These are phyloP conservation scores for Erysimum cheiranthoides DNA, from an alignment of 345 rosid genomes.

Conservation along the genomic window DNA sequence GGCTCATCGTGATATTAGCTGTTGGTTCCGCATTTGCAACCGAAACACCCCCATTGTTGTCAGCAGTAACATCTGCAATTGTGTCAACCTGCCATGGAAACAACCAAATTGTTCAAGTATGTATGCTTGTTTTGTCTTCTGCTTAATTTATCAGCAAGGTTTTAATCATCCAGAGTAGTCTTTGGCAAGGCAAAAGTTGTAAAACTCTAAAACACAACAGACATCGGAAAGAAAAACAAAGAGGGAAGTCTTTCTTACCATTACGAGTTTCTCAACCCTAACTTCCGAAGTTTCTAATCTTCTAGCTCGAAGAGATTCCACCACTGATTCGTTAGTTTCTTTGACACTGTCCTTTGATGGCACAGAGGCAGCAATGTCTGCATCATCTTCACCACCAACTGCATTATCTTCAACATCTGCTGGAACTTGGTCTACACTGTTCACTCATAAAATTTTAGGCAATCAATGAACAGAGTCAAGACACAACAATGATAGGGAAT, in stretches of 20 bases:
- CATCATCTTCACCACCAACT: constrained; percentile 42
- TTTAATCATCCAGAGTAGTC: not conserved
- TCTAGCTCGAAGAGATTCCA: constrained; percentile 48
- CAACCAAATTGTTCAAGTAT: constrained; percentile 23
- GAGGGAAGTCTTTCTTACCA: constrained; percentile 47
- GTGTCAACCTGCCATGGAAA: constrained; percentile 52
- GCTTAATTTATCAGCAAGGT: constrained; percentile 11
- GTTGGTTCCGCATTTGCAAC: constrained; percentile 46
- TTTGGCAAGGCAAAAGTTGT: not conserved
- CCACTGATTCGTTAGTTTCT: constrained; percentile 50
- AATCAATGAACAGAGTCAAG: constrained; percentile 22
- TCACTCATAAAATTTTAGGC: constrained; percentile 27
- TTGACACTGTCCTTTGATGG: constrained; percentile 43
- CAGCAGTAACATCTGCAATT: constrained; percentile 33
- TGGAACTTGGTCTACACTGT: constrained; percentile 55
- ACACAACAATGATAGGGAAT: constrained; percentile 18
- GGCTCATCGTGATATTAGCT: constrained; percentile 47
- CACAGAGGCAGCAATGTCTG: constrained; percentile 42
- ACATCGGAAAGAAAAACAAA: constrained; percentile 26
- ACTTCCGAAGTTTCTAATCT: constrained; percentile 50
- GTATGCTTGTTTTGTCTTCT: not conserved
- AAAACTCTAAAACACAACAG: not conserved
- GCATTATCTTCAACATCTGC: constrained; percentile 45
- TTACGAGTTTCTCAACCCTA: constrained; percentile 47
- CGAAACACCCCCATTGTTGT: constrained; percentile 45